Conservation (phyloP, 306 rosid genomes). For the Argentina anserina region DNA sequence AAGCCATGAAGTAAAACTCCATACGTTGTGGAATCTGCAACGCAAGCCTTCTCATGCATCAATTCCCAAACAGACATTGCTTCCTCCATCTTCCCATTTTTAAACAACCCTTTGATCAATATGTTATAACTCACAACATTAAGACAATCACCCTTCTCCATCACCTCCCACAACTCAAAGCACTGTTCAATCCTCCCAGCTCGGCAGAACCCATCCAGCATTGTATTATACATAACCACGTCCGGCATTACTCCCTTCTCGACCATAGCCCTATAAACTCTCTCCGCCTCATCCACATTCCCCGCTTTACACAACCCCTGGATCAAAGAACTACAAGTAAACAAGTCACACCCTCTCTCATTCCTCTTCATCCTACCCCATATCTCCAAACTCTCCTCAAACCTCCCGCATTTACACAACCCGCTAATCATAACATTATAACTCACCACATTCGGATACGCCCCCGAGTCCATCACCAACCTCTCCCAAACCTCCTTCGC, state of each 20-base stretch:
- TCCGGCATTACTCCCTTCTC: constrained; percentile 55
- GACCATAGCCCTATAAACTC: constrained; percentile 61
- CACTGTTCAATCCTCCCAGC: constrained; percentile 46
- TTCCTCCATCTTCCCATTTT: constrained; percentile 39
- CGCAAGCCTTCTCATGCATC: constrained; percentile 36
- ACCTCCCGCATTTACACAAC: constrained; percentile 68
- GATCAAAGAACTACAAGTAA: constrained; percentile 64
- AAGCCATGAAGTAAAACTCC: constrained; percentile 73
- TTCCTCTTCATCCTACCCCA: constrained; percentile 85
- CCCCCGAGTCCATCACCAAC: constrained; percentile 43
- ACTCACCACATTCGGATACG: constrained; percentile 62
- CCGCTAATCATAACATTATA: constrained; percentile 89
- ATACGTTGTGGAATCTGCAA: constrained; percentile 53
- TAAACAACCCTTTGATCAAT: constrained; percentile 66
- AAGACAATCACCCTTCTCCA: constrained; percentile 48
- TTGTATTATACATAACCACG: constrained; percentile 56
- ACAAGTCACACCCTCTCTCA: constrained; percentile 44
- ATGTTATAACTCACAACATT: constrained; percentile 68
- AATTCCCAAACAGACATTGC: constrained; percentile 54
- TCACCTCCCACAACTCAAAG: constrained; percentile 54
- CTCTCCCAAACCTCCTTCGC: constrained; percentile 74
- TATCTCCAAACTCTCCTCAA: constrained; percentile 60
- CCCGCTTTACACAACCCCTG: constrained; percentile 68
- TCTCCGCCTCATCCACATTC: constrained; percentile 56
- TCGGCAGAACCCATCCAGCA: constrained; percentile 60